These are phyloP conservation scores for Talaromyces verruculosus DNA, from an alignment of 2,329 filamentous ascomycete genomes.

Conservation along the genomic window DNA sequence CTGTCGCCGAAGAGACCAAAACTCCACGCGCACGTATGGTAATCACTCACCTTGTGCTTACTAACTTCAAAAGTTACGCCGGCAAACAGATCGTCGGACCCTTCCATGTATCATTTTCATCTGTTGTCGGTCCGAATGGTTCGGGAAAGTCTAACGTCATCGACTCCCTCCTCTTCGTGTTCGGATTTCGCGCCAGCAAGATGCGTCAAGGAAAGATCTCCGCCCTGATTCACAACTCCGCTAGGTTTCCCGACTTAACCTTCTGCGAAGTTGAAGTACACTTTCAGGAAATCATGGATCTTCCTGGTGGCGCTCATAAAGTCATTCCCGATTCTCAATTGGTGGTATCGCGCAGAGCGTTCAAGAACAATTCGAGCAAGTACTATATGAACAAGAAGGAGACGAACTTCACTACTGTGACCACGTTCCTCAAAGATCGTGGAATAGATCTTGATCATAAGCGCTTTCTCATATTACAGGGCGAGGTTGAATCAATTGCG, in stretches of 20 bases:
- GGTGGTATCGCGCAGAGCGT: constrained; percentile 85
- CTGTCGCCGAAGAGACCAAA: constrained; percentile 68
- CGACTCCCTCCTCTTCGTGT: constrained; percentile 96
- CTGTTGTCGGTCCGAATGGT: constrained; percentile 94
- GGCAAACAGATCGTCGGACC: constrained; percentile 92
- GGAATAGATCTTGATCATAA: constrained; percentile 98
- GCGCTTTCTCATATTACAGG: constrained; percentile 93
- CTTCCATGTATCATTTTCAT: constrained; percentile 96
- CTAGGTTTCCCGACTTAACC: constrained; percentile 77
- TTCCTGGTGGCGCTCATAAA: constrained; percentile 71
- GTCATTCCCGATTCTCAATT: constrained; percentile 81
- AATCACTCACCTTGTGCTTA: constrained; percentile 86
- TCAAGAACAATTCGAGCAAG: constrained; percentile 97
- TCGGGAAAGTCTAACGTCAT: constrained; percentile 99
- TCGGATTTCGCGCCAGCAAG: constrained; percentile 97
- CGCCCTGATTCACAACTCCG: constrained; percentile 95
- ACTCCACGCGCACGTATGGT: constrained; percentile 84
- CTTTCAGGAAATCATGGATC: constrained; percentile 91
- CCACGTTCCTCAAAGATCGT: constrained; percentile 77
- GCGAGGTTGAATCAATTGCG: constrained; percentile 96
- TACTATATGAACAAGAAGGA: constrained; percentile 93
- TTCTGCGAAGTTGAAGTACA: constrained; percentile 95
- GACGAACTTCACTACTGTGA: constrained; percentile 90
- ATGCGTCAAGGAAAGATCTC: constrained; percentile 99
- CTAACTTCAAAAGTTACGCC: constrained; percentile 98